phyloP scores from a whole-genome alignment of 1,284 basidiomycete species.

The Caloboletus firmus region DNA sequence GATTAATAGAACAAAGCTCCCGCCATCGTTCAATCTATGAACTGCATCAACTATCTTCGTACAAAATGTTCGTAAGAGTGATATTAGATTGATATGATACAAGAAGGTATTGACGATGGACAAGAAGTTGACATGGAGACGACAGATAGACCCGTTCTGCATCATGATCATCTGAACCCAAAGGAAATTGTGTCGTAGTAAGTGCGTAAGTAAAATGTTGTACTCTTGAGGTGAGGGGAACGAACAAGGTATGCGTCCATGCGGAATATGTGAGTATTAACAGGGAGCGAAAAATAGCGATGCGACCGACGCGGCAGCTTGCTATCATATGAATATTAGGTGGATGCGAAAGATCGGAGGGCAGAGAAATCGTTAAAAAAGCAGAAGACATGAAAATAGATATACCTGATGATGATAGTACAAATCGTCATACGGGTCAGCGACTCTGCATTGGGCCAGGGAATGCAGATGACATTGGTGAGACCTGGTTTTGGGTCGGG shows the following conservation, averaged over 20 bases:
- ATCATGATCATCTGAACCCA: constrained; percentile 18
- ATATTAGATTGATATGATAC: constrained; percentile 27
- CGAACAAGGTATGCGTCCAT: constrained; percentile 12
- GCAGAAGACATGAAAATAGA: constrained; percentile 25
- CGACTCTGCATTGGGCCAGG: constrained; percentile 40
- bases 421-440: constrained; percentile 18
- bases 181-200: constrained; percentile 12
- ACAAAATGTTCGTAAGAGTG: background rate
- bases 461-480: constrained; percentile 75
- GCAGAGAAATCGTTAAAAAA: constrained; percentile 18
- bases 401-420: constrained; percentile 19
- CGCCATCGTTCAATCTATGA: background rate
- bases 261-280: constrained; percentile 29
- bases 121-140: constrained; percentile 21
- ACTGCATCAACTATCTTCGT: background rate
- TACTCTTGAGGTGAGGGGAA: constrained; percentile 9
- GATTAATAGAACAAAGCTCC: background rate
- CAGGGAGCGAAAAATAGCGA: constrained; percentile 28
- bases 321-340: constrained; percentile 21
- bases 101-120: constrained; percentile 21
- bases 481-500: constrained; percentile 54
- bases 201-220: constrained; percentile 19
- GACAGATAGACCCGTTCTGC: constrained; percentile 13
- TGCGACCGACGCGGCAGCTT: constrained; percentile 18
- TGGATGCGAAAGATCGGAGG: constrained; percentile 24